These are phyloP conservation scores for Pontederia paniculata DNA, from an alignment of 176 grass and related monocot genomes.

Conservation along the genomic window DNA sequence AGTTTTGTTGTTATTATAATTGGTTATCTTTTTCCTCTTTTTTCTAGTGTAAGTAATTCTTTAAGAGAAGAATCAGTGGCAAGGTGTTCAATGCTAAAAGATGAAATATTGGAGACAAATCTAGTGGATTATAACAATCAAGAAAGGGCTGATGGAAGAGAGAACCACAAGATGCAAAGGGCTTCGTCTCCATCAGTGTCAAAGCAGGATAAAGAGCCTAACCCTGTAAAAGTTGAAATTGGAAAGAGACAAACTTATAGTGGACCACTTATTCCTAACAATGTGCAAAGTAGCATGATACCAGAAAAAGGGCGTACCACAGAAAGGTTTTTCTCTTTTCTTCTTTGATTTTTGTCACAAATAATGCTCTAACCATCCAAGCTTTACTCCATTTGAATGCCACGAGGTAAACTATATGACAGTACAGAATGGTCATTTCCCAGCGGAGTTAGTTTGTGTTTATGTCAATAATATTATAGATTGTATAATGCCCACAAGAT, in stretches of 20 bases:
- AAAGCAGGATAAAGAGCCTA: conserved; percentile 42
- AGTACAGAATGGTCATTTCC: not conserved
- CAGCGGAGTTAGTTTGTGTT: no score
- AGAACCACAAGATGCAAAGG: conserved; percentile 37
- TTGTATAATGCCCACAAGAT: no score
- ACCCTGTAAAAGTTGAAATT: conserved; percentile 38
- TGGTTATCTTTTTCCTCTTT: not conserved
- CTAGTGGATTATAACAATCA: conserved; percentile 21
- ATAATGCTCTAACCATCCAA: not conserved
- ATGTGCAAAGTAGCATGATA: conserved; percentile 18
- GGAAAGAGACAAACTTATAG: conserved; percentile 46
- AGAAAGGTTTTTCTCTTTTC: conserved; percentile 50
- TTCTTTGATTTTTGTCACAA: not conserved
- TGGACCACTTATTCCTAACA: conserved; percentile 34
- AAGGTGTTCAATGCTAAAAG: conserved; percentile 21
- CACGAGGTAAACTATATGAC: no score
- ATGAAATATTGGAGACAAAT: conserved; percentile 40
- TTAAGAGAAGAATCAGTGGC: not conserved
- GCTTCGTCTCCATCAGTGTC: conserved; percentile 46
- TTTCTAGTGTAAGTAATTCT: not conserved
- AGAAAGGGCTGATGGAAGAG: conserved; percentile 30
- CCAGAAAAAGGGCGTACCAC: conserved; percentile 40
- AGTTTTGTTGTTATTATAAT: no score
- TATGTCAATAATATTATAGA: no score
- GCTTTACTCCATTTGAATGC: not conserved